Conservation (phyloP, 768 basidiomycete species). For the Leccinum arenicola region DNA sequence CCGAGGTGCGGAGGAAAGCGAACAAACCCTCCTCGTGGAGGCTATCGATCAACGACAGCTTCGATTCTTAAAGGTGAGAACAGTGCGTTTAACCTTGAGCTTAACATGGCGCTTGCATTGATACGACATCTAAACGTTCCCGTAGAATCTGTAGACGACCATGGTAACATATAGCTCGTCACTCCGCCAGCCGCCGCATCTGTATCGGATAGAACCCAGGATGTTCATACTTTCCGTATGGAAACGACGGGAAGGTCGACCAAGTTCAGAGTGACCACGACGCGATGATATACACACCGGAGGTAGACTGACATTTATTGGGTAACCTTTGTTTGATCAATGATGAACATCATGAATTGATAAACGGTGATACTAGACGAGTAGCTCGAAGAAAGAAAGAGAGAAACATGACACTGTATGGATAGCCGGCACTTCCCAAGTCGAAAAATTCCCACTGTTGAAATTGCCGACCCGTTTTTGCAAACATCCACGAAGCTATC, state of each 20-base stretch:
- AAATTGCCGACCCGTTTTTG: too few relatives aligned
- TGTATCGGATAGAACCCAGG: background rate
- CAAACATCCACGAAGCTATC: too few relatives aligned
- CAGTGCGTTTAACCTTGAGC: background rate
- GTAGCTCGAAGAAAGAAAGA: too few relatives aligned
- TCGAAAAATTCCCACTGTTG: too few relatives aligned
- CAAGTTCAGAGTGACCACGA: background rate
- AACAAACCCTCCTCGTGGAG: background rate
- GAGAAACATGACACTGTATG: too few relatives aligned
- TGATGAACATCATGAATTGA: too few relatives aligned
- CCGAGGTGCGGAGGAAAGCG: background rate
- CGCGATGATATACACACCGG: background rate
- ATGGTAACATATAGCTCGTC: background rate
- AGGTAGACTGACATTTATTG: too few relatives aligned
- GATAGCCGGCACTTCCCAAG: too few relatives aligned
- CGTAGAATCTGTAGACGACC: background rate
- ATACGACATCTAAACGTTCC: background rate
- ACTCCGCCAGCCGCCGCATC: background rate
- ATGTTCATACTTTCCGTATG: background rate
- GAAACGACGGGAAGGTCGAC: background rate
- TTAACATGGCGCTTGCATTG: background rate
- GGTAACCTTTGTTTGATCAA: background rate
- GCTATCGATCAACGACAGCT: background rate
- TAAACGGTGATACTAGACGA: too few relatives aligned
- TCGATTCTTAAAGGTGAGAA: background rate